Evolutionary conservation across 345 rosid genomes (phyloP), one percentile per base, ranked within the genome.

Genomic region (Aurinia saxatilis): DNA sequence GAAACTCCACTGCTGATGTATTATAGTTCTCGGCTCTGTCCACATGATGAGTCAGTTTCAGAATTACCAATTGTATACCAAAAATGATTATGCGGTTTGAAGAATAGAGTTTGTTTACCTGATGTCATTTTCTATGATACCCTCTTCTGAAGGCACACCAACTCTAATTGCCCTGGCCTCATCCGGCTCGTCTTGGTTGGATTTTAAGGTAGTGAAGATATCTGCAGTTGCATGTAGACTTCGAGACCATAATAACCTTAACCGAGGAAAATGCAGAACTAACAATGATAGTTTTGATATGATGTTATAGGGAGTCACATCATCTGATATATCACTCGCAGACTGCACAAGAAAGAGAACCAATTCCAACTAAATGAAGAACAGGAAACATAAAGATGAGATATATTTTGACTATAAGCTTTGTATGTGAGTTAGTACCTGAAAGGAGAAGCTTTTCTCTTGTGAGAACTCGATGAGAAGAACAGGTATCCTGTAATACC

Each of bases 401-500:
- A 27, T 7, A 42, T 16, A n/a, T 29, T 29, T n/a, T 10, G 31
- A 56, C 38, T 29, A 18, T 15, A 55, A 45, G 46, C 6, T 8
- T 13, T 42, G 10, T 31, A 57, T 35, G 7, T 2, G 12, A 49
- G 48, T 46, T 40, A 54, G 44, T 79, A 85, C 99, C 97, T 82
- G 96, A 79, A 93, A 93, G 31, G 99, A 93, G 77, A 90, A 93
- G 80, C 97, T 93, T 79, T 85, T 93, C 81, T 93, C 99, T 75
- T 85, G 97, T 2, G 96, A 85, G 73, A 93, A 93, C 82, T 93
- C 97, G 10, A 93, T 90, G 52, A 93, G 84, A 73, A 93, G 99
- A 74, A 90, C 97, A 5, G 99, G 99, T 56, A 84, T 85, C 75
- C 81, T 83, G 69, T 90, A 93, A 72, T 93, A 93, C 5, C 99